Evolutionary conservation across 2,329 filamentous ascomycete species (phyloP).

Genomic region (Parastagonospora nodorum): DNA sequence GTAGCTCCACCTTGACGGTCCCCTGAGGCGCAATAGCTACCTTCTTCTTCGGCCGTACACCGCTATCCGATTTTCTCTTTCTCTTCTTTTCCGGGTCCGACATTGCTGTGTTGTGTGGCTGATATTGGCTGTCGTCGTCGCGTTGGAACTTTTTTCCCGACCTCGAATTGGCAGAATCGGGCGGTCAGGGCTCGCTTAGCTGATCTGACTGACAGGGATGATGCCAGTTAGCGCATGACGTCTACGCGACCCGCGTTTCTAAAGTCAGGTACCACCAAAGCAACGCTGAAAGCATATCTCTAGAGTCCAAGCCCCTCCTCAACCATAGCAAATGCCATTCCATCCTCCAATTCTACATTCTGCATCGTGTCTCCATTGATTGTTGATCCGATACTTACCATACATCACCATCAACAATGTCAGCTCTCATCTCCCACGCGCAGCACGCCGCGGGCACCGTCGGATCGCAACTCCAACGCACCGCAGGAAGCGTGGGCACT

Average conservation of each 20-base stretch:
- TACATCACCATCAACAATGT: constrained; percentile 22
- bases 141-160: constrained; percentile 6
- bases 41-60: constrained; percentile 50
- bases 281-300: neutral
- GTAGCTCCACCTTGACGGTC: constrained; percentile 50
- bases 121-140: constrained; percentile 7
- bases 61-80: constrained; percentile 41
- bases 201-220: constrained; percentile 1
- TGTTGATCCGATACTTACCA: neutral
- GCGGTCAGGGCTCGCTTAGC: constrained; percentile 19
- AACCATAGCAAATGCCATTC: neutral
- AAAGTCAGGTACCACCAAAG: neutral
- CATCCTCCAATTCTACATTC: too few relatives aligned
- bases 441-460: constrained; percentile 31
- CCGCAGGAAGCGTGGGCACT: constrained; percentile 18
- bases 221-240: constrained; percentile 10
- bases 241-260: constrained; percentile 18
- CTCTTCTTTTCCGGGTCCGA: constrained; percentile 44
- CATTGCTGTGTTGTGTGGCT: constrained; percentile 19
- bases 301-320: neutral
- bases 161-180: constrained; percentile 8
- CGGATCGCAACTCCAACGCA: constrained; percentile 16
- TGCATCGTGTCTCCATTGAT: neutral
- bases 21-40: constrained; percentile 47
- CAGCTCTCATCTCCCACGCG: constrained; percentile 29